Evolutionary conservation across 2,329 filamentous ascomycete species (phyloP).

Genomic region (Nemania sp.): DNA sequence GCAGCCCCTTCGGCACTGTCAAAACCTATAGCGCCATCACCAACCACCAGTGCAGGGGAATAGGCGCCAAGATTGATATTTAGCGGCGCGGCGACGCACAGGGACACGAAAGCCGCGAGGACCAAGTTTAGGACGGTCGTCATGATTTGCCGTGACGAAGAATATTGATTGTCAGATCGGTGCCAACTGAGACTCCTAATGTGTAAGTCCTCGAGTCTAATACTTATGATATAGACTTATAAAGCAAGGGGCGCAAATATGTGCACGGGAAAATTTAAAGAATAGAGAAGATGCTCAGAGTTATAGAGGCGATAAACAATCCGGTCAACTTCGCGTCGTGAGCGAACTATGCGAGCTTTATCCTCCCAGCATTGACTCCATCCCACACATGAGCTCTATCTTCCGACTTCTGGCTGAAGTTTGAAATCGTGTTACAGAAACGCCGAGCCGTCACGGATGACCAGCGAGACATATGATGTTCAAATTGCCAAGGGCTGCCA

Average conservation of each 20-base stretch:
- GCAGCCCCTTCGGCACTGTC: conserved; percentile 28
- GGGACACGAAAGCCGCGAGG: conserved; percentile 36
- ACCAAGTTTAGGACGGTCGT: conserved; percentile 35
- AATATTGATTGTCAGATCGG: too few relatives aligned
- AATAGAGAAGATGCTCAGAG: background rate
- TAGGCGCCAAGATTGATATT: conserved; percentile 44
- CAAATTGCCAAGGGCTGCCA: conserved; percentile 28
- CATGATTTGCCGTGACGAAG: too few relatives aligned
- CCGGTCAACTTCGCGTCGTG: conserved; percentile 1
- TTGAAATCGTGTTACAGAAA: conserved; percentile 6
- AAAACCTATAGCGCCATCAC: conserved; percentile 53
- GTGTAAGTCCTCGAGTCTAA: too few relatives aligned
- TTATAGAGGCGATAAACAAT: too few relatives aligned
- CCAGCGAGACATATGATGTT: conserved; percentile 13
- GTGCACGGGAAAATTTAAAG: conserved; percentile 36
- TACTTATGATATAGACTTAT: background rate
- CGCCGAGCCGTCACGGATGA: conserved; percentile 18
- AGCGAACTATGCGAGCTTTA: conserved; percentile 18
- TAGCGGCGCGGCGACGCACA: conserved; percentile 38
- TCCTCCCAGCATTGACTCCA: background rate
- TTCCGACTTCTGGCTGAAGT: background rate
- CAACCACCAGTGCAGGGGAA: conserved; percentile 42
- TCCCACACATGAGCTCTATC: too few relatives aligned
- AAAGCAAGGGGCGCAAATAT: conserved; percentile 8
- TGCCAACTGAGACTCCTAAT: too few relatives aligned